Base-by-base conservation (phyloP, 129 eudicot species). In the Arctium lappa region DNA sequence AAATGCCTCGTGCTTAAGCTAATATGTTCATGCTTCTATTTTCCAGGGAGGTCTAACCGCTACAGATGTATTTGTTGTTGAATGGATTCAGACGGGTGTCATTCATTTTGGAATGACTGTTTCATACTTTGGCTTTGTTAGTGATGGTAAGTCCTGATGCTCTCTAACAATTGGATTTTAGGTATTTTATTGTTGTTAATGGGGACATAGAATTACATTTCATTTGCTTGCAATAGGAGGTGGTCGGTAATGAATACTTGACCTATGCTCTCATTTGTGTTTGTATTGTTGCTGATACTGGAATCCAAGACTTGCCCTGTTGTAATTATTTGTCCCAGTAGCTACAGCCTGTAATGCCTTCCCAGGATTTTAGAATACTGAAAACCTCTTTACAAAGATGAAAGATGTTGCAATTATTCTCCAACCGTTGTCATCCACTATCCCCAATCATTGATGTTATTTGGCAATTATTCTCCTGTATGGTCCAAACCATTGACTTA, bases 21-120 rank as follows among this genome's bases (percentile, higher is more conserved):
- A 73, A 77, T 81, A n/a, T 72, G 38, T 38, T 42, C 70, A 60
- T 68, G 63, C 53, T 84, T 74, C 5, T 46, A 76, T 83, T 82
- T 90, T 85, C 63, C 88, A 95, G 99, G 99, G 99, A 81, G 99
- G 99, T 77, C 98, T 95, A 69, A 93, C 98, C 33, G 94, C 99
- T 83, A 93, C 95, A n/a, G 99, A 95, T 88, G 99, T 95, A 83
- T 95, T 95, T 86, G 97, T 92, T 71, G 98, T 88, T 56, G 95
- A 95, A 85, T 95, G 99, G 99, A 89, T 91, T 75, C 92, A 93
- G 69, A 93, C 91, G 40, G 99, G 99, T 7, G 92, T 84, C 3
- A 88, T 95, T 85, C 99, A 95, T 89, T 95, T 93, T 85, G 99
- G 99, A 80, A 88, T 75, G 90, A 95, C 99, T 1, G 99, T 95